Percentiles rank a stretch among this genome's conserved stretches.
Evolutionary conservation across 129 eudicot species (phyloP).

Genomic region (Ambrosia artemisiifolia): DNA sequence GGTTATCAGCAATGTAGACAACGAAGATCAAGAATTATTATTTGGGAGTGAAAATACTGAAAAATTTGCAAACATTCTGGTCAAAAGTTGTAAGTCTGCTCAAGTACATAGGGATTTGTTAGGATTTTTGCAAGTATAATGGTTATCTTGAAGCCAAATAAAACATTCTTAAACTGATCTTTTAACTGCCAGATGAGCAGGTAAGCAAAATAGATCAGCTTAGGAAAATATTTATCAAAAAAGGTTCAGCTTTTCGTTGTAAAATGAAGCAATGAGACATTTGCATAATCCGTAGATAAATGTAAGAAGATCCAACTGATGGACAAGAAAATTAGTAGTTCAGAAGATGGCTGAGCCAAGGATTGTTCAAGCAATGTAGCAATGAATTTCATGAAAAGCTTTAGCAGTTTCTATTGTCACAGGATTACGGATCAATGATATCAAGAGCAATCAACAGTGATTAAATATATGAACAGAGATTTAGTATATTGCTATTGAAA

Average conservation of each 20-base stretch:
- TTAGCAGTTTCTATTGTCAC: too few species aligned
- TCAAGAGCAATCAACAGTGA: too few species aligned
- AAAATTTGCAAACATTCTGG: not conserved
- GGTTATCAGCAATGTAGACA: not conserved
- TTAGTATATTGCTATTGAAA: too few species aligned
- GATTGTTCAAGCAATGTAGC: too few species aligned
- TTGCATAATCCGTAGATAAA: not conserved
- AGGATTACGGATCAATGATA: too few species aligned
- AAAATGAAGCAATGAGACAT: not conserved
- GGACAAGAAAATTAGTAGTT: not conserved
- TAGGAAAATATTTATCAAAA: not conserved
- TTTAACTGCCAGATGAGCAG: not conserved
- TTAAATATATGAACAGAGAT: too few species aligned
- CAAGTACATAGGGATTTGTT: not conserved
- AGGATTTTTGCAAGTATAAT: conserved; percentile 3
- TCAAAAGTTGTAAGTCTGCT: not conserved
- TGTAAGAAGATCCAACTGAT: not conserved
- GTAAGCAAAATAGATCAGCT: not conserved
- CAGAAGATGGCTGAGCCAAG: not conserved
- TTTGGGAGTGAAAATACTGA: not conserved
- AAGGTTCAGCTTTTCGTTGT: not conserved
- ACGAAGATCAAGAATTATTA: not conserved
- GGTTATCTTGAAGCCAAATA: not conserved
- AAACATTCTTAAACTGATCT: not conserved
- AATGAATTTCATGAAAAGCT: conserved; percentile 1